phyloP scores from a whole-genome alignment of 345 rosid species.

The Boechera divaricarpa region DNA sequence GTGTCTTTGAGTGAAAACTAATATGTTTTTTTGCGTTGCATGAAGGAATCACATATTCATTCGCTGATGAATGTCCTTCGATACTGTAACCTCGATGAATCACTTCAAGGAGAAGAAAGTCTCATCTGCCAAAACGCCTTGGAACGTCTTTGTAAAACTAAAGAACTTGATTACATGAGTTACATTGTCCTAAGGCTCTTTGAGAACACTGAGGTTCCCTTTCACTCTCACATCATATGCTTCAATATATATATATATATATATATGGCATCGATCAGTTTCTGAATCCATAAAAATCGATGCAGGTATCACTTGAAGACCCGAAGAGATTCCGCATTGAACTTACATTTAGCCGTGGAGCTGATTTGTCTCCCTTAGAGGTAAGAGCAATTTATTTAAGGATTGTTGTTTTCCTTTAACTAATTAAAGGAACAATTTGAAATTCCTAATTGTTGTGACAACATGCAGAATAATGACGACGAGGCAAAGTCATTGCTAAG shows the following conservation, averaged over 20 bases:
- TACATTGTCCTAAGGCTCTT: constrained; percentile 92
- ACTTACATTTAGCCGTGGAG: constrained; percentile 96
- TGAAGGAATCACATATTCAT: constrained; percentile 97
- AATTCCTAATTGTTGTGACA: not conserved
- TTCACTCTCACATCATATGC: constrained; percentile 2
- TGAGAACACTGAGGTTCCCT: constrained; percentile 72
- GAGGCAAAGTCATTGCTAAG: constrained; percentile 81
- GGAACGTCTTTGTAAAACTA: constrained; percentile 80
- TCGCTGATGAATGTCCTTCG: constrained; percentile 96
- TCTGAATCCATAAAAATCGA: not conserved
- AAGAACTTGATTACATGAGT: constrained; percentile 99
- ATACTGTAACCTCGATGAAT: constrained; percentile 94
- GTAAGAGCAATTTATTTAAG: constrained; percentile 44
- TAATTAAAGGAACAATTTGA: not conserved
- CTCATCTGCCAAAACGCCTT: constrained; percentile 76
- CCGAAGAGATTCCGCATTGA: constrained; percentile 92
- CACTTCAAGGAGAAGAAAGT: constrained; percentile 94
- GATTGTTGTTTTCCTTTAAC: not conserved
- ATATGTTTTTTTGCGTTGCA: not conserved
- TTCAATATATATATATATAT: constrained; percentile 2
- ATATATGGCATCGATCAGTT: not conserved
- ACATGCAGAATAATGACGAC: constrained; percentile 57
- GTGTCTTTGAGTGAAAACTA: constrained; percentile 13
- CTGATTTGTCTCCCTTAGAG: constrained; percentile 96
- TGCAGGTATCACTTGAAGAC: constrained; percentile 76